Conservation (phyloP, 305 asterid species). For the Rubia balearica region DNA sequence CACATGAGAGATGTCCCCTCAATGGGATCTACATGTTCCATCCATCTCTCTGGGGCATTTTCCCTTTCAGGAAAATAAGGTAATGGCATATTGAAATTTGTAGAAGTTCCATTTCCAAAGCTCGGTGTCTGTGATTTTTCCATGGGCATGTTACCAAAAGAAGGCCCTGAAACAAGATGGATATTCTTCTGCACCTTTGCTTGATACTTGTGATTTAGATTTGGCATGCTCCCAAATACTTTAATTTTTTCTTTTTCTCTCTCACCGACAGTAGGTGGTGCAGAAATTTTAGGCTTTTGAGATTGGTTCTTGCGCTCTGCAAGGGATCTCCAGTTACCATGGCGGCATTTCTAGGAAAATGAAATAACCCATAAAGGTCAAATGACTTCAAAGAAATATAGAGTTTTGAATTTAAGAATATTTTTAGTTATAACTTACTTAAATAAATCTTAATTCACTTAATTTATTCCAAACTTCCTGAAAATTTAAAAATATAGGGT, state of each 20-base stretch:
- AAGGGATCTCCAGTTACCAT: neutral
- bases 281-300: neutral
- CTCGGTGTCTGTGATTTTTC: neutral
- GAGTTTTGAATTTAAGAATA: neutral
- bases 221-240: neutral
- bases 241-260: neutral
- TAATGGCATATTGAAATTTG: neutral
- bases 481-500: neutral
- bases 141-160: neutral
- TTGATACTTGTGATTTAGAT: neutral
- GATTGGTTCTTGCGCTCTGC: neutral
- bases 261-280: neutral
- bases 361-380: neutral
- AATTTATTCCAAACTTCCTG: neutral
- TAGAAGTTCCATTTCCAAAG: neutral
- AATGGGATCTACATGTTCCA: neutral
- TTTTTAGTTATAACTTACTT: neutral
- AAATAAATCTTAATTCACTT: neutral
- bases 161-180: neutral
- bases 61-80: neutral
- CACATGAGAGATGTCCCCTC: neutral
- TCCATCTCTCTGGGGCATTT: neutral
- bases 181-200: neutral
- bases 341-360: neutral
- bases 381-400: neutral